A percentile compares a stretch with the other conserved stretches of the same genome.
phyloP scores from a whole-genome alignment of 768 basidiomycete species.

The Tricholoma terreum region DNA sequence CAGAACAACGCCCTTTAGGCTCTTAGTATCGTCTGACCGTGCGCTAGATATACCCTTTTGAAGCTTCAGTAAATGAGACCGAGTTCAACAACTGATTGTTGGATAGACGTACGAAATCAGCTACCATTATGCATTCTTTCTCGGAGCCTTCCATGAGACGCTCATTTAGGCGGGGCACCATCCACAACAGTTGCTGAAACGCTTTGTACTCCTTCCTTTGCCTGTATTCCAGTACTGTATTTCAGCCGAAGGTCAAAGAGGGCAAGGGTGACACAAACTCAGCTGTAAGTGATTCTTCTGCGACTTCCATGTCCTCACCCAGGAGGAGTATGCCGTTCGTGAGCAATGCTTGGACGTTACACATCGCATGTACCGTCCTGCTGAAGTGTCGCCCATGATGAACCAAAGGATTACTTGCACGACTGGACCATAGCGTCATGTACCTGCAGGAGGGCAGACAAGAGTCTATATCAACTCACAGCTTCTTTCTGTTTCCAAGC shows the following conservation, averaged over 20 bases:
- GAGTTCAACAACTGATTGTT: neutral
- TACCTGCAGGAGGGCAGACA: neutral
- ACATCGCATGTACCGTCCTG: slow-evolving; percentile 9
- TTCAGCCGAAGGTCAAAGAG: neutral
- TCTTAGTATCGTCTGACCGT: slow-evolving; percentile 16
- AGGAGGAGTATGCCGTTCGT: slow-evolving; percentile 8
- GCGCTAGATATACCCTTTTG: slow-evolving; percentile 20
- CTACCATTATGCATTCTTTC: neutral
- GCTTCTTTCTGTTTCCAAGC: neutral
- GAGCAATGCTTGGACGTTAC: slow-evolving; percentile 15
- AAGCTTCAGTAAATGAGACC: slow-evolving; percentile 10
- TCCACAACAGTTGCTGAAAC: neutral
- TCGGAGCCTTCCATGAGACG: neutral
- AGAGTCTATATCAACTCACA: neutral
- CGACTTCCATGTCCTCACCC: neutral
- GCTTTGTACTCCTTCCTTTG: neutral
- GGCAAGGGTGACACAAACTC: neutral
- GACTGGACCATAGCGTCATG: neutral
- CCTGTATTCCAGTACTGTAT: neutral
- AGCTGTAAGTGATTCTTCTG: neutral
- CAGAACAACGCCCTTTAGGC: slow-evolving; percentile 15
- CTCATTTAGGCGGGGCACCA: neutral
- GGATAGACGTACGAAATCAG: neutral
- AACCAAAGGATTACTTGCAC: slow-evolving; percentile 7
- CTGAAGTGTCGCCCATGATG: slow-evolving; percentile 21